Evolutionary conservation across 225 moss, liverwort and hornwort species (phyloP).

Genomic region (Rhytidiadelphus loreus): DNA sequence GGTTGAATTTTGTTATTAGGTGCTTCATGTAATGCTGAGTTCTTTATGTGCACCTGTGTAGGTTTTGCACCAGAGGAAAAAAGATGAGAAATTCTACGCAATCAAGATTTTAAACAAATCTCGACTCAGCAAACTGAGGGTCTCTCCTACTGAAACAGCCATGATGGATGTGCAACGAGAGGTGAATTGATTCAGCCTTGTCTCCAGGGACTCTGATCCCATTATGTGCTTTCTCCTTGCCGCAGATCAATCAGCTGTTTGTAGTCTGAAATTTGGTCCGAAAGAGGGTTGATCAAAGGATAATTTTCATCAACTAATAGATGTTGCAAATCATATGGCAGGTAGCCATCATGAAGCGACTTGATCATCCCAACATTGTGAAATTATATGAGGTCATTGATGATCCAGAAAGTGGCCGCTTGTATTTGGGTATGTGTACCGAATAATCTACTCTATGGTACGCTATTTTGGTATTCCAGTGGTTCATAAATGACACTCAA

Average conservation of each 20-base stretch:
- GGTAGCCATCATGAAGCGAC: slow-evolving; percentile 81
- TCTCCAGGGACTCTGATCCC: neutral
- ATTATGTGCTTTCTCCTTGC: neutral
- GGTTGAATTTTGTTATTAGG: neutral
- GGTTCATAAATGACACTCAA: neutral
- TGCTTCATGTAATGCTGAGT: neutral
- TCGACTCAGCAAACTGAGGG: slow-evolving; percentile 65
- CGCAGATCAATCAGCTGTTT: neutral
- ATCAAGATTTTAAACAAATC: slow-evolving; percentile 83
- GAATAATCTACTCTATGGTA: neutral
- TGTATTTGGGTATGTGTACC: slow-evolving; percentile 56
- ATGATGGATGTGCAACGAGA: slow-evolving; percentile 90
- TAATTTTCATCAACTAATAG: neutral
- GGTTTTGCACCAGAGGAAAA: slow-evolving; percentile 66
- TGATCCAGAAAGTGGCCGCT: slow-evolving; percentile 59
- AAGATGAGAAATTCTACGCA: slow-evolving; percentile 63
- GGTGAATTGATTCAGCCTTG: slow-evolving; percentile 3
- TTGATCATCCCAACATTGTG: slow-evolving; percentile 83
- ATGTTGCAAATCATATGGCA: neutral
- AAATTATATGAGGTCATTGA: slow-evolving; percentile 80
- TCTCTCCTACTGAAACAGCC: slow-evolving; percentile 85
- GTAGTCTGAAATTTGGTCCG: neutral
- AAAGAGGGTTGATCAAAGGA: neutral
- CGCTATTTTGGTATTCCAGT: neutral
- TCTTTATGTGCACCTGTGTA: neutral